Base-by-base conservation (phyloP, 352 stramenopile species). In the Globisporangium nodosum region DNA sequence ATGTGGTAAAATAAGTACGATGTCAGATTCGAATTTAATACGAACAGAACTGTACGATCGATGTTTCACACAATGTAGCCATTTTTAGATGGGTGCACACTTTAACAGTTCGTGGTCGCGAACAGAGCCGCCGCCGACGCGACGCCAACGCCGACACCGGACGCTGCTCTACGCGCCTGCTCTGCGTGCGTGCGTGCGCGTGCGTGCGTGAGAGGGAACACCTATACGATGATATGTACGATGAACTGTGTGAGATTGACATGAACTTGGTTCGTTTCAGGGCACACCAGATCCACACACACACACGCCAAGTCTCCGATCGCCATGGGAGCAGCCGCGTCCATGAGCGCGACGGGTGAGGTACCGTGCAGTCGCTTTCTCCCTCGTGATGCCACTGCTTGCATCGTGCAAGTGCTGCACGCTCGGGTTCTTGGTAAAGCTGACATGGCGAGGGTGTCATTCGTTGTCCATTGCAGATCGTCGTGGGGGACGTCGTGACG, bases 401-500 rank as follows among this genome's bases (percentile, higher is more conserved):
- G 3, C 11, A 7, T 42, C 31, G 3, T 11, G 31, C 31, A 11
- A 20, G 1, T 35, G 20, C 50, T 31, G 7, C 6, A 12, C 21
- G 48, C 5, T 27, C 33, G 33, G 33, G 0, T 37, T 6, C 33
- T 37, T 37, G 33, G n/a, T 47, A 3, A 7, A 1, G 16, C 39
- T 21, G 37, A 37, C 37, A 18, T 18, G 3, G 37, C 5, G 37
- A 43, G 13, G 37, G 5, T 43, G 12, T 30, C 46, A 13, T 40
- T 58, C 33, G 52, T 31, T n/a, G 35, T 2, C 56, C 27, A 49
- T 5, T 43, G 48, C 43, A 87, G 77, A 78, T 87, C 45, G 74
- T 87, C 1, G 67, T 83, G 21, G 77, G 70, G 31, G 77, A 87
- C 57, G 65, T 87, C 53, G 77, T 87, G 46, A 85, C 77, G 7